A percentile compares a stretch with the other conserved stretches of the same genome.
These are phyloP conservation scores for Botrytis medusae DNA, from an alignment of 2,329 filamentous ascomycete genomes.

Conservation along the genomic window DNA sequence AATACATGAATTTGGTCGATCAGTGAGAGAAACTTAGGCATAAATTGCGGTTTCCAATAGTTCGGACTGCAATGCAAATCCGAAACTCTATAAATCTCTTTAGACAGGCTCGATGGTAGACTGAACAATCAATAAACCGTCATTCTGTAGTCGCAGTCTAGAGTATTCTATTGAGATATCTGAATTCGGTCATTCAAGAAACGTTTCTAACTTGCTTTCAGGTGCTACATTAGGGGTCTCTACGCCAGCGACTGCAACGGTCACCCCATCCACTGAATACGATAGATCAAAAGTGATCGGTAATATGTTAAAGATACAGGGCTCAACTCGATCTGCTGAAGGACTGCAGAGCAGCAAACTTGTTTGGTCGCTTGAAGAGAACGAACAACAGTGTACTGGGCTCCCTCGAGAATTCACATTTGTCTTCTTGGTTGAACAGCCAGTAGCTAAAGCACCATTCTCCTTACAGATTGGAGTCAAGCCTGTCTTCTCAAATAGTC, in stretches of 20 bases:
- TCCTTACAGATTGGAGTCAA: conserved; percentile 15
- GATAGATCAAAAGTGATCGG: conserved; percentile 18
- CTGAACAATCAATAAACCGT: neutral
- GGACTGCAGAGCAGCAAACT: conserved; percentile 20
- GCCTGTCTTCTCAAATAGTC: neutral
- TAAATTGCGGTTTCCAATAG: neutral
- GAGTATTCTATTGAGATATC: neutral
- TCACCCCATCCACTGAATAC: conserved; percentile 17
- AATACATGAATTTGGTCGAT: neutral
- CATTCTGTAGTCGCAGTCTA: neutral
- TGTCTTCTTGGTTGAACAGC: conserved; percentile 20
- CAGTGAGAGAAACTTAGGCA: neutral
- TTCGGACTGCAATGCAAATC: neutral
- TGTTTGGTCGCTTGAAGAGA: conserved; percentile 19
- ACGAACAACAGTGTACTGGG: conserved; percentile 18
- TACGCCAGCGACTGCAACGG: conserved; percentile 8
- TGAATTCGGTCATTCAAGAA: neutral
- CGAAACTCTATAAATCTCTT: neutral
- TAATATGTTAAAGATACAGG: conserved; percentile 20
- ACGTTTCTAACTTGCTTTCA: neutral
- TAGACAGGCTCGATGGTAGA: neutral
- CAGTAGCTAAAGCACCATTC: conserved; percentile 19
- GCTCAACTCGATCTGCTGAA: conserved; percentile 16
- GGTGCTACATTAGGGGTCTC: conserved; percentile 12
- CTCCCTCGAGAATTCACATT: conserved; percentile 21